Evolutionary conservation across 2,329 filamentous ascomycete genomes (phyloP), one percentile per base, ranked within the genome.

Genomic region (Epichloe sibirici): DNA sequence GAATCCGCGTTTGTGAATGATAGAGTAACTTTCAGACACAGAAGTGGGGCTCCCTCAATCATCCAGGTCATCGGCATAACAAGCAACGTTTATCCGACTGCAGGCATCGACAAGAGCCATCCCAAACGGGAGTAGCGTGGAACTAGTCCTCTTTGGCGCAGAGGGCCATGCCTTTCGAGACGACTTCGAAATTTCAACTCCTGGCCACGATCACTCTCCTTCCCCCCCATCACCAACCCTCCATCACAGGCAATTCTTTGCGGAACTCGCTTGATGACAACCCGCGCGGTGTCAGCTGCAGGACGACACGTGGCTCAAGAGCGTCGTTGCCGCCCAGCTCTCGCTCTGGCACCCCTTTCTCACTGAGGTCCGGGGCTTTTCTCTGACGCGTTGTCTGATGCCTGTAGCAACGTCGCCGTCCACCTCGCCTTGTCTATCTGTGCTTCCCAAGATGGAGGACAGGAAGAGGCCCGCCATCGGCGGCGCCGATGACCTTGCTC

Each of bases 401-500:
- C 84, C 84, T 85, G 81, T 87, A 80, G 83, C 87, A 74, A 85
- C 87, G 74, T 79, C 81, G 62, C 77, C 78, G 69, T 79, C 82
- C 72, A 77, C 84, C 71, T 71, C 73, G 67, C 78, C 84, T 77
- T 81, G 83, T 80, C 82, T 86, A 77, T 85, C 88, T 75, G 83
- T 83, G 79, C 78, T 88, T 74, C 77, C 83, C 76, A 95, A 93
- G 81, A 98, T 97, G 91, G 93, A 98, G 80, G 93, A 97, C 77
- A 89, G 93, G 81, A 98, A 98, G 81, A 84, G 93, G 81, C 86
- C 90, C 66, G 88, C 90, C 66, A 79, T 86, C 62, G 79, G 81
- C 71, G 86, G 85, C 66, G 75, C 81, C 64, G 88, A 93, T 69
- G 89, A 96, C 61, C 76, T 88, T 65, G 87, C 86, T 65, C 87